Evolutionary conservation across 2,329 filamentous ascomycete species (phyloP), one percentile per base, ranked within the genome.

Genomic region (Raffaelea albimanens): DNA sequence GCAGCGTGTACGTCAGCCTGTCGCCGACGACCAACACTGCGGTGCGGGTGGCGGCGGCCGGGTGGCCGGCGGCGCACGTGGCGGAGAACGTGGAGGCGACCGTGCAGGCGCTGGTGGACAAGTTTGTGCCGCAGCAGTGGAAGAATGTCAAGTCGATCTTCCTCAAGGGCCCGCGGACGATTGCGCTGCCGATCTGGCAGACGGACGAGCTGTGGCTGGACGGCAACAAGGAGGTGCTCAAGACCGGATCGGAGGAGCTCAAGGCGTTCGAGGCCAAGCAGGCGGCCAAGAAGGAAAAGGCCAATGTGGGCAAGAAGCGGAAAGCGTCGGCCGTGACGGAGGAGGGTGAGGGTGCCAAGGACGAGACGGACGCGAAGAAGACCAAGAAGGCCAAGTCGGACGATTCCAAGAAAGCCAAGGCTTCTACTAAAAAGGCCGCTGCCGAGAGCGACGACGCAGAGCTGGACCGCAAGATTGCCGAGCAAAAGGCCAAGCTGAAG

Each of bases 121-220:
- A 85, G 64, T 86, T 84, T 61, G 80, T 96, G 41, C 80, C 89
- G 18, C 83, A 91, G 63, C 83, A 89, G 59, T 96, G 90, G 89
- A 80, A 79, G 59, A 93, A 91, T 63, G 76, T 97, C 53, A 83
- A 83, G 65, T 79, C 80, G 53, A 70, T 98, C 52, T 89, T 95
- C 65, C 75, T 98, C 72, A 98, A 97, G 75, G 87, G 88, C 3
- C 84, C 87, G 23, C 82, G 87, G 60, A 95, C 91, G 4, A 84
- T 83, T 52, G 85, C 91, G 9, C 74, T 98, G 59, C 93, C 93
- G n/a, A 82, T 98, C 61, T 98, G 89, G 87, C 70, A 95, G 61
- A 86, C 91, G 4, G 84, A 89, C 56, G 89, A 96, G 73, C 73
- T 98, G 54, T 98, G 93, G 89, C 67, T 73, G 16, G 86, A 93